Percentiles rank a stretch among this genome's conserved stretches.
phyloP scores from a whole-genome alignment of 805 yeast species.

The Sugiyamaella qingdaonensis region DNA sequence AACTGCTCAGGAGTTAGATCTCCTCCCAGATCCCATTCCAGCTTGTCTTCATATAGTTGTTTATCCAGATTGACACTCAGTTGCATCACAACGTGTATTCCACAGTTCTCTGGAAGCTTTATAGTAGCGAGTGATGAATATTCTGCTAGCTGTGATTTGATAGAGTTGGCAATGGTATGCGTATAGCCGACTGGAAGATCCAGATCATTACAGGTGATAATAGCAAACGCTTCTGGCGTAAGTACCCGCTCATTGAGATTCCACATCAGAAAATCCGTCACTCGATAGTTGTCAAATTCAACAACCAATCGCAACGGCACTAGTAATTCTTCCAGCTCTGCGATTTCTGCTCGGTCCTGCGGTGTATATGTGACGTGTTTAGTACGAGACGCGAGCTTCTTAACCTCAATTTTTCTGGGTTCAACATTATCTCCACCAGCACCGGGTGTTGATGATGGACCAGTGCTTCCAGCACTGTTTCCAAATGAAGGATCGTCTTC shows the following conservation, averaged over 20 bases:
- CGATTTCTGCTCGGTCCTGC: constrained; percentile 35
- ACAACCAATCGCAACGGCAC: constrained; percentile 65
- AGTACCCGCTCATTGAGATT: constrained; percentile 59
- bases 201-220: constrained; percentile 73
- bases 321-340: constrained; percentile 42
- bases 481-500: constrained; percentile 31
- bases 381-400: constrained; percentile 41
- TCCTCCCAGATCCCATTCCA: constrained; percentile 81
- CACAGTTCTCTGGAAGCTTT: constrained; percentile 61
- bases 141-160: constrained; percentile 77
- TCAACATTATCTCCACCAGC: constrained; percentile 4
- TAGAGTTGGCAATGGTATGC: constrained; percentile 64
- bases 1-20: constrained; percentile 74
- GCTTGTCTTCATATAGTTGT: constrained; percentile 81
- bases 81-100: constrained; percentile 72
- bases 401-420: constrained; percentile 24
- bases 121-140: constrained; percentile 59
- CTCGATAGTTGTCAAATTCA: constrained; percentile 50
- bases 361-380: constrained; percentile 36
- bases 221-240: constrained; percentile 72
- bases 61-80: constrained; percentile 79
- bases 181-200: constrained; percentile 63
- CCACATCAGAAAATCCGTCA: constrained; percentile 73
- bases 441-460: constrained; percentile 10
- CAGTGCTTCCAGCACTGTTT: constrained; percentile 11